phyloP scores from a whole-genome alignment of 257 asterid species.

The Linderniella brevidens region DNA sequence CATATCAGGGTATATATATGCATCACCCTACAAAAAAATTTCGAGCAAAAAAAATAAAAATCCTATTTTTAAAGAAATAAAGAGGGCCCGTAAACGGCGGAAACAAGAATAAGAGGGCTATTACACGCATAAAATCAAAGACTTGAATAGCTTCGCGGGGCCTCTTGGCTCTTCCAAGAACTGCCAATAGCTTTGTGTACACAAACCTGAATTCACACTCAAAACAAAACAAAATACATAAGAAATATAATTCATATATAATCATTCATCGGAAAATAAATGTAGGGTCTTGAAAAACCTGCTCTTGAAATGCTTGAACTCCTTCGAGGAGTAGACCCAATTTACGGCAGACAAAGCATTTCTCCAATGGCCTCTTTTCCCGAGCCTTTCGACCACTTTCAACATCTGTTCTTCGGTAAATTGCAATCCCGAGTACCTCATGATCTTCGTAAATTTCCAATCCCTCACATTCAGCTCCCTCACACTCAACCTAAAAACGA shows the following conservation, averaged over 20 bases:
- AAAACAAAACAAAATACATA: slow-evolving; percentile 5
- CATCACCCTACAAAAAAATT: slow-evolving; percentile 42
- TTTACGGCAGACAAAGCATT: slow-evolving; percentile 69
- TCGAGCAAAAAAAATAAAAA: slow-evolving; percentile 4
- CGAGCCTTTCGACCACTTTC: slow-evolving; percentile 72
- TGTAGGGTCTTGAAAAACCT: no score
- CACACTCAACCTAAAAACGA: slow-evolving; percentile 35
- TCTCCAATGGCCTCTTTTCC: slow-evolving; percentile 65
- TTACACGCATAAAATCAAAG: slow-evolving; percentile 83
- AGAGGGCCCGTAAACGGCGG: slow-evolving; percentile 5
- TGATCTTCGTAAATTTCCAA: slow-evolving; percentile 64
- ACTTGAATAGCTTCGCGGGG: slow-evolving; percentile 67
- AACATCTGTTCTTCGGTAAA: slow-evolving; percentile 79
- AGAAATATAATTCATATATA: background rate
- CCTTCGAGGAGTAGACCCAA: slow-evolving; percentile 66
- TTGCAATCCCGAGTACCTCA: slow-evolving; percentile 71
- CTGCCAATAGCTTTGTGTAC: slow-evolving; percentile 65
- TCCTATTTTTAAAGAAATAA: slow-evolving; percentile 7
- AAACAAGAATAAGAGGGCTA: slow-evolving; percentile 9
- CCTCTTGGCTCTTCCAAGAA: slow-evolving; percentile 65
- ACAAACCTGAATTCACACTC: slow-evolving; percentile 53
- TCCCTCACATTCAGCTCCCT: slow-evolving; percentile 45
- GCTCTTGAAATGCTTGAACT: slow-evolving; percentile 54
- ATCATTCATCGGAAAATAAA: no score
- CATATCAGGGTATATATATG: slow-evolving; percentile 75